Percentiles rank a stretch among this genome's conserved stretches.
Conservation (phyloP, 495 filamentous ascomycete genomes). For the Daldinia decipiens region DNA sequence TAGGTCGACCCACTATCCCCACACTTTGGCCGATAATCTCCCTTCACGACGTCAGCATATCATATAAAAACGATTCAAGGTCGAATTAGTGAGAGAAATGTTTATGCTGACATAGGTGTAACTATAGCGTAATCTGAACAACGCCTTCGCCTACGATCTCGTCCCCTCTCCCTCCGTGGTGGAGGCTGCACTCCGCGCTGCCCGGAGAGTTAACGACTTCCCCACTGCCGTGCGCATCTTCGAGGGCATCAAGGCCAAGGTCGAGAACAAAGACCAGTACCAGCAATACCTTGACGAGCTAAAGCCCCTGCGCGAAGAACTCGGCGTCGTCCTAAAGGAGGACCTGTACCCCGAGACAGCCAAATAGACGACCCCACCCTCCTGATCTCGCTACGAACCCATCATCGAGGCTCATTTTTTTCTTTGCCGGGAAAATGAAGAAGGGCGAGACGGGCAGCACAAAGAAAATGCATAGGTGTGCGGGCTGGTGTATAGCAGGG, state of each 20-base stretch:
- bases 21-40: slow-evolving; percentile 22
- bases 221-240: slow-evolving; percentile 97
- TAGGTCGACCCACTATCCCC: slow-evolving; percentile 34
- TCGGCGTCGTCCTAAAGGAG: slow-evolving; percentile 92
- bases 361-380: slow-evolving; percentile 54
- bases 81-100: neutral
- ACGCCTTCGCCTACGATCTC: slow-evolving; percentile 99
- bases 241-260: slow-evolving; percentile 99
- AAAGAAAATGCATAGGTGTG: neutral
- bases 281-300: slow-evolving; percentile 96
- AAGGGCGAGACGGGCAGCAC: slow-evolving; percentile 1
- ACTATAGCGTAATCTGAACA: slow-evolving; percentile 95
- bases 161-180: slow-evolving; percentile 94
- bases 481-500: neutral
- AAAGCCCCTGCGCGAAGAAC: slow-evolving; percentile 89
- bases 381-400: slow-evolving; percentile 2
- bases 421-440: neutral
- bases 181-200: slow-evolving; percentile 88
- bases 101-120: slow-evolving; percentile 24
- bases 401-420: neutral
- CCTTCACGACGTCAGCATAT: slow-evolving; percentile 22
- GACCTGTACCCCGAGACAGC: slow-evolving; percentile 85
- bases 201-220: slow-evolving; percentile 96
- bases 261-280: slow-evolving; percentile 97
- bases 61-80: neutral